Percentiles rank a stretch among this genome's conserved stretches.
phyloP scores from a whole-genome alignment of 352 stramenopile genomes.

The Phytophthora rubi region DNA sequence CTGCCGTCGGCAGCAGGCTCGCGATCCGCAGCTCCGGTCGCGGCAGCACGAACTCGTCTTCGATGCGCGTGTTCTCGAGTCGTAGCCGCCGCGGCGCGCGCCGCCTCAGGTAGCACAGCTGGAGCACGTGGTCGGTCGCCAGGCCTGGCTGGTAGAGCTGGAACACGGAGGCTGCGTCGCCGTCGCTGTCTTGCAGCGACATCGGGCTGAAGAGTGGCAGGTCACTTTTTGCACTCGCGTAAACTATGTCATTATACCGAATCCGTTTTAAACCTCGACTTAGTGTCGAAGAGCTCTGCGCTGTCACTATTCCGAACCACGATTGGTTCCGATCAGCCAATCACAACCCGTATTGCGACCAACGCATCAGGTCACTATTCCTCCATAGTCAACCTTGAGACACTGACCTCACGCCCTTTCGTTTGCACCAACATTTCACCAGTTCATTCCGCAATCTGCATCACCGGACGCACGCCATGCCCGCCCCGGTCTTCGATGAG shows the following conservation, averaged over 20 bases:
- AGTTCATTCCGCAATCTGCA: conserved; percentile 29
- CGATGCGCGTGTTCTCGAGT: conserved; percentile 29
- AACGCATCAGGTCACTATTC: background rate
- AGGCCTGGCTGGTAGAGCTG: conserved; percentile 72
- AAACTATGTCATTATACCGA: background rate
- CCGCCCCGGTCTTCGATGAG: conserved; percentile 45
- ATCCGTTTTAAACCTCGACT: background rate
- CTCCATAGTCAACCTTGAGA: background rate
- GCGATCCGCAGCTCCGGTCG: conserved; percentile 42
- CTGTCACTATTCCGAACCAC: conserved; percentile 2
- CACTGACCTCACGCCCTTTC: conserved; percentile 14
- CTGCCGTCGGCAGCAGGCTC: conserved; percentile 44
- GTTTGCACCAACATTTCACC: conserved; percentile 18
- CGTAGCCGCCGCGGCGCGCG: conserved; percentile 30
- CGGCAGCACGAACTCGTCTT: conserved; percentile 63
- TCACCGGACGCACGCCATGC: conserved; percentile 21
- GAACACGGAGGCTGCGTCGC: conserved; percentile 38
- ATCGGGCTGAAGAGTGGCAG: background rate
- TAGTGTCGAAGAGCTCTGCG: background rate
- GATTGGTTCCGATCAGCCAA: conserved; percentile 24
- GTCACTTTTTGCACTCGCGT: background rate
- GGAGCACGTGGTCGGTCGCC: conserved; percentile 56
- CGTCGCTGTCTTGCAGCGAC: background rate
- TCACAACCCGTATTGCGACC: background rate
- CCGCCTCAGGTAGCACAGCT: conserved; percentile 61